Evolutionary conservation across 129 eudicot genomes (phyloP).

Genomic region (Helichrysum umbraculigerum): DNA sequence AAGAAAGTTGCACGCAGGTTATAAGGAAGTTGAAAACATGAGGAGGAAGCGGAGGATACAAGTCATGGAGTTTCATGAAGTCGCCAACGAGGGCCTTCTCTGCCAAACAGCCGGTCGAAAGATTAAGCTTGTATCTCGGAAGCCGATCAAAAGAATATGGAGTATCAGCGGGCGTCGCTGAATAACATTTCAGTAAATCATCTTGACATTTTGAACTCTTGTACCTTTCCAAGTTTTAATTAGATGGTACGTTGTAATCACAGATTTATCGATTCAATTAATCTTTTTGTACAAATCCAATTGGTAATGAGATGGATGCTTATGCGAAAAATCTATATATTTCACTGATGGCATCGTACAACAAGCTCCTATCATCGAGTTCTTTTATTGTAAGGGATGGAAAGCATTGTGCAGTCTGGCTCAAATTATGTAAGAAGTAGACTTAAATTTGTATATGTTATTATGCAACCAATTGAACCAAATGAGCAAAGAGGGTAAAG

Average conservation of each 20-base stretch:
- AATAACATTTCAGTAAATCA: background rate
- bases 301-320: background rate
- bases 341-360: too few relatives aligned
- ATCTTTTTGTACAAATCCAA: background rate
- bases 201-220: background rate
- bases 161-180: background rate
- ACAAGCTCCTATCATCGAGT: too few relatives aligned
- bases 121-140: background rate
- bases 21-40: background rate
- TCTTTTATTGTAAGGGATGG: too few relatives aligned
- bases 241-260: background rate
- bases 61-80: constrained; percentile 17
- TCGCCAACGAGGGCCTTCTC: background rate
- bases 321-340: background rate
- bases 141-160: background rate
- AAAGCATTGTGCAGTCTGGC: too few relatives aligned
- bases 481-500: too few relatives aligned
- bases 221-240: too few relatives aligned
- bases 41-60: background rate
- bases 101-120: background rate
- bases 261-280: too few relatives aligned
- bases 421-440: too few relatives aligned
- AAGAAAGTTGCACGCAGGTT: constrained; percentile 7
- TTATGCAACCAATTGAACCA: too few relatives aligned
- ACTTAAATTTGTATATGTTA: too few relatives aligned